Evolutionary conservation across 148 eudicot genomes (phyloP), one percentile per base, ranked within the genome.

Genomic region (Camellia sinensis): DNA sequence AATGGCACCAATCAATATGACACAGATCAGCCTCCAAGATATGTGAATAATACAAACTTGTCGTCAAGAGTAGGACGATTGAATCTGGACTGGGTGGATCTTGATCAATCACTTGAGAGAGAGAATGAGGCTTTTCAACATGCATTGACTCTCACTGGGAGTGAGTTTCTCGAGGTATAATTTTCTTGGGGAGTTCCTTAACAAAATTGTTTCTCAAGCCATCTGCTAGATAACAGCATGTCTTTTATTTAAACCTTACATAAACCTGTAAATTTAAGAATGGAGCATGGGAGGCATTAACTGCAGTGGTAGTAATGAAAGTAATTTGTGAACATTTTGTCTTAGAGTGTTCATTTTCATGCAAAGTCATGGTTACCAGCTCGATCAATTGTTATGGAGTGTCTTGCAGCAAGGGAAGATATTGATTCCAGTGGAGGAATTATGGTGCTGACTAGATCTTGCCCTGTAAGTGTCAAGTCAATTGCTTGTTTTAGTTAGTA

Each of bases 291-390:
- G 52, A 48, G 57, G 59, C n/a, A 12, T 72, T 15, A 9, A 21
- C 29, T 68, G n/a, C 69, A n/a, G 52, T 37, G 17, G 54, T 40
- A 67, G 4, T 71, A 8, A 76, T 40, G 60, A 45, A 2, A 29
- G 6, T 50, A 69, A 41, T 48, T 57, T 79, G 29, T 78, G 44
- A 53, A 76, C 19, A 41, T 54, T 68, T 41, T 80, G 67, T 78
- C 40, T 54, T 88, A 89, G 93, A 80, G 75, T 84, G 62, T 91
- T 37, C 82, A 75, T 54, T 91, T 84, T 74, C 88, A 91, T 83
- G 86, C 84, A 54, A 83, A 83, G 80, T 89, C 92, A 74, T 91
- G 93, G 93, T 73, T 91, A 81, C 91, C 93, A 29, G 93, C 93
- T 71, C 83, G 90, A 78, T 89, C 90, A 17, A 85, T 89, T 67